These are phyloP conservation scores for Candida smagusa DNA, from an alignment of 1,139 yeast species.

Conservation along the genomic window DNA sequence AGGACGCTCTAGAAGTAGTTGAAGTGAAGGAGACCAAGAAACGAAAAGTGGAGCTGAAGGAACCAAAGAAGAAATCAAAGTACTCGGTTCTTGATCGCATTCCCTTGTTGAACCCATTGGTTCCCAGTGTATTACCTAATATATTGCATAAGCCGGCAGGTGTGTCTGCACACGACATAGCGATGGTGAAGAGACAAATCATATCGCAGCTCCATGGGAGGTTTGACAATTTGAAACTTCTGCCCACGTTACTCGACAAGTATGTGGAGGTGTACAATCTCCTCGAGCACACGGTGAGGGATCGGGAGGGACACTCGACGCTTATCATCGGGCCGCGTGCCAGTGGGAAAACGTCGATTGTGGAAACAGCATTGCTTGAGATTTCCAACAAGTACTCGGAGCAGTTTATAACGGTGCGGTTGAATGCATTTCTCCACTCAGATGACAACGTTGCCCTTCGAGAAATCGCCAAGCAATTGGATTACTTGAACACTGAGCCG, in stretches of 20 bases:
- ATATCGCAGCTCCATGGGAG: conserved; percentile 21
- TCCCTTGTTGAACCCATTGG: neutral
- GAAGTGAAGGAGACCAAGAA: neutral
- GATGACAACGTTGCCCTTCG: conserved; percentile 80
- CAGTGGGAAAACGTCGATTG: conserved; percentile 67
- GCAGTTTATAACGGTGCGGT: conserved; percentile 57
- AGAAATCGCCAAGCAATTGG: conserved; percentile 83
- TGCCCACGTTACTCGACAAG: conserved; percentile 26
- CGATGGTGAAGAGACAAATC: conserved; percentile 14
- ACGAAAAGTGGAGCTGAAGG: neutral
- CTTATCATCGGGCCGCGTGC: conserved; percentile 78
- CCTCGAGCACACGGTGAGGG: conserved; percentile 62
- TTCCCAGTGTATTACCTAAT: too few relatives aligned
- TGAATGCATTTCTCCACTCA: conserved; percentile 70
- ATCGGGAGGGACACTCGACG: conserved; percentile 78
- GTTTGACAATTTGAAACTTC: conserved; percentile 15
- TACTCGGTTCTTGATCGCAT: neutral
- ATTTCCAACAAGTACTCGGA: conserved; percentile 36
- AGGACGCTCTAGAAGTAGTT: neutral
- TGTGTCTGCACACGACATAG: conserved; percentile 9
- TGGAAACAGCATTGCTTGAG: conserved; percentile 55
- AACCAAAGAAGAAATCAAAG: neutral
- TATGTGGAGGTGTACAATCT: conserved; percentile 51
- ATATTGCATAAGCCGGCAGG: neutral
- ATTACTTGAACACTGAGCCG: conserved; percentile 30